These are phyloP conservation scores for Tulasnella sp. DNA, from an alignment of 768 basidiomycete species.

Conservation along the genomic window DNA sequence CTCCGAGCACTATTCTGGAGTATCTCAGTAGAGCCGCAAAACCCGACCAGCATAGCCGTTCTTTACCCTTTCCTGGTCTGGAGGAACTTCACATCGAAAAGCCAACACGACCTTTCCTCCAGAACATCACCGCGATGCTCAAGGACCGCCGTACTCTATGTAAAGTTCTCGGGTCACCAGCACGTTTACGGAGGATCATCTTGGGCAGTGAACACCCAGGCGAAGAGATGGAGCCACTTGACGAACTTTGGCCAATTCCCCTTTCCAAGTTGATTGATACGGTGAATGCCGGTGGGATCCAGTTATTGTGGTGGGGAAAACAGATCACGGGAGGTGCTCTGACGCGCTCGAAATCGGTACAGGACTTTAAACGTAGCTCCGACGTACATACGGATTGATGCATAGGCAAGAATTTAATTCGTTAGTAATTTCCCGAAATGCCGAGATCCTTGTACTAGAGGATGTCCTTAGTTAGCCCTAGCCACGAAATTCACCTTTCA, in stretches of 20 bases:
- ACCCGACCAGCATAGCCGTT: background rate
- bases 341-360: background rate
- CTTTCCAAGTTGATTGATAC: background rate
- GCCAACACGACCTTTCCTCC: background rate
- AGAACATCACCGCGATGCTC: background rate
- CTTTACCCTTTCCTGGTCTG: background rate
- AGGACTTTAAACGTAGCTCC: background rate
- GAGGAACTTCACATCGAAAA: background rate
- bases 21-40: background rate
- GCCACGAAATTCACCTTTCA: too few relatives aligned
- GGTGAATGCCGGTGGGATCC: background rate
- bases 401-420: too few relatives aligned
- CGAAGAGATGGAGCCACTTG: background rate
- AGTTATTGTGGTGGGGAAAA: background rate
- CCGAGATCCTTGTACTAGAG: too few relatives aligned
- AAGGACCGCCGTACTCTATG: background rate
- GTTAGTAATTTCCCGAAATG: too few relatives aligned
- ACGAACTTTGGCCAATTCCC: background rate
- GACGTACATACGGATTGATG: too few relatives aligned
- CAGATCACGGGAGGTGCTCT: background rate
- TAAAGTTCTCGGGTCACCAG: background rate
- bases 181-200: background rate
- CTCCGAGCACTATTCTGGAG: background rate
- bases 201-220: background rate
- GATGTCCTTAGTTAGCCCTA: too few relatives aligned